Evolutionary conservation across 164 flowering plant species (phyloP).

Genomic region (Magnolia changhungtana): DNA sequence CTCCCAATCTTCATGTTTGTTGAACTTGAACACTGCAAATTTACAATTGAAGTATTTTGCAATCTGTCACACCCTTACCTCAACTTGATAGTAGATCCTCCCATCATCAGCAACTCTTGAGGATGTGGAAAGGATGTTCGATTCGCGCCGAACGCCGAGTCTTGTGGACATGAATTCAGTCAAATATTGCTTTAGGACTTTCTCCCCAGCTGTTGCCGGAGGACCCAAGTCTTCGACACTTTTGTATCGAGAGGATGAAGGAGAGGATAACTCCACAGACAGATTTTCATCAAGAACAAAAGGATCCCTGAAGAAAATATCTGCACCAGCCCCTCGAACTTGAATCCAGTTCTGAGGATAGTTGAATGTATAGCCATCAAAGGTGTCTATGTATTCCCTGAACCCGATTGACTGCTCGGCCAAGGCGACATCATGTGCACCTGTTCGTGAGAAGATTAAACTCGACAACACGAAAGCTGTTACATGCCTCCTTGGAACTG

Average conservation of each 20-base stretch:
- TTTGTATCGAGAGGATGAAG: slow-evolving; percentile 85
- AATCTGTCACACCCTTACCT: slow-evolving; percentile 38
- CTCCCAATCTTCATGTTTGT: neutral
- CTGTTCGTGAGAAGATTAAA: slow-evolving; percentile 38
- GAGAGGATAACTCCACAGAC: slow-evolving; percentile 84
- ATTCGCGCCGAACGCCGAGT: slow-evolving; percentile 87
- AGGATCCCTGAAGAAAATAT: slow-evolving; percentile 85
- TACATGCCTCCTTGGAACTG: slow-evolving; percentile 73
- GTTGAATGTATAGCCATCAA: slow-evolving; percentile 87
- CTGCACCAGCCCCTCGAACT: slow-evolving; percentile 93
- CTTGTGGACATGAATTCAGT: slow-evolving; percentile 98
- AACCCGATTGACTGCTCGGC: slow-evolving; percentile 53
- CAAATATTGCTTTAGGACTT: slow-evolving; percentile 80
- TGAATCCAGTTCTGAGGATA: slow-evolving; percentile 92
- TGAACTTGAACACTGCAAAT: neutral
- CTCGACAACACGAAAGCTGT: slow-evolving; percentile 54
- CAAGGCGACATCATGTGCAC: slow-evolving; percentile 23
- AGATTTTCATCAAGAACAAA: slow-evolving; percentile 88
- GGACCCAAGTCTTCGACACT: slow-evolving; percentile 89
- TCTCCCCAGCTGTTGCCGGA: slow-evolving; percentile 79
- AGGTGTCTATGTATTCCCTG: slow-evolving; percentile 79
- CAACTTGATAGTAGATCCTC: slow-evolving; percentile 74
- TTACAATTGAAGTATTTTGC: neutral
- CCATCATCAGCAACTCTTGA: slow-evolving; percentile 93
- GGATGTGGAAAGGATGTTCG: slow-evolving; percentile 70